phyloP scores from a whole-genome alignment of 192 early-diverging fungal genomes.

The Gamsiella multidivaricata region DNA sequence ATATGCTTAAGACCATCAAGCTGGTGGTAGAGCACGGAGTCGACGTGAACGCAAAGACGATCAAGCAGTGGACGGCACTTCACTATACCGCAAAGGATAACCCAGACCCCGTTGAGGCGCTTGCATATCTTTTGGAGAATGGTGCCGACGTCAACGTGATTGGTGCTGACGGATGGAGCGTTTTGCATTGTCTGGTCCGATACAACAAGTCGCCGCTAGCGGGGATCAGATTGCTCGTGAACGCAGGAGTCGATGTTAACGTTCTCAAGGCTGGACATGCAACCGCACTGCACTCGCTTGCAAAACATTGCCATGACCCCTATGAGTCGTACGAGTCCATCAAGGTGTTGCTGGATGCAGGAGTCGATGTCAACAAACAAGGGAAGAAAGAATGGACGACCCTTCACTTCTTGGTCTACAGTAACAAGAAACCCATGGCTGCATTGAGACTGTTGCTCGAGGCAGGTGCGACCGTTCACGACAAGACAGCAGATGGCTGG shows the following conservation, averaged over 20 bases:
- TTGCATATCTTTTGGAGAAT: conserved; percentile 62
- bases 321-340: conserved; percentile 49
- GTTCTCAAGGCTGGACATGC: conserved; percentile 50
- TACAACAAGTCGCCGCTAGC: conserved; percentile 65
- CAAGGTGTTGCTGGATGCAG: conserved; percentile 58
- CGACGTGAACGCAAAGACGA: conserved; percentile 62
- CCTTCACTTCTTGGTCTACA: conserved; percentile 61
- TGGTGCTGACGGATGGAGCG: conserved; percentile 70
- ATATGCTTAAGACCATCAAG: conserved; percentile 56
- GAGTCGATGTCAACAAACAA: conserved; percentile 66
- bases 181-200: conserved; percentile 59
- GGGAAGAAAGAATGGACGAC: conserved; percentile 70
- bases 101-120: conserved; percentile 54
- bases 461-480: conserved; percentile 68
- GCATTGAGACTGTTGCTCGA: conserved; percentile 49
- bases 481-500: conserved; percentile 53
- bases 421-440: conserved; percentile 49
- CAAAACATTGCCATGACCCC: conserved; percentile 50
- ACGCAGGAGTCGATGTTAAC: conserved; percentile 51
- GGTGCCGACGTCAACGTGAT: conserved; percentile 74
- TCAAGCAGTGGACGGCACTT: conserved; percentile 60
- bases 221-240: conserved; percentile 55
- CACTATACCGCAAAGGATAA: conserved; percentile 62
- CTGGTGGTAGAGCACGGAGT: conserved; percentile 66
- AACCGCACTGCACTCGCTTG: conserved; percentile 44